These are phyloP conservation scores for Wickerhamomyces sp. DNA, from an alignment of 1,139 yeast genomes.

Conservation along the genomic window DNA sequence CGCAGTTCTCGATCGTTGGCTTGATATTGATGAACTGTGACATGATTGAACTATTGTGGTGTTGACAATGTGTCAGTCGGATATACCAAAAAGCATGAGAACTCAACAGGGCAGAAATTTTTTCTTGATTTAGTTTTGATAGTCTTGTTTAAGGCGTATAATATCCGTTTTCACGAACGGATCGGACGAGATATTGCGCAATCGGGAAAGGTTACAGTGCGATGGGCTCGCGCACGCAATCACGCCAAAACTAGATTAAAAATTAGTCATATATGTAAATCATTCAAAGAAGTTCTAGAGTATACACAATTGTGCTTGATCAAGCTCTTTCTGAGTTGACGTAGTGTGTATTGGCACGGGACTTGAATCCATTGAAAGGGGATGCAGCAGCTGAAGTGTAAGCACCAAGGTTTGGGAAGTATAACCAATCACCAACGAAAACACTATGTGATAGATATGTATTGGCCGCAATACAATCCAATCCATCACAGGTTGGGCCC, in stretches of 20 bases:
- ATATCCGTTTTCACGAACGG: too few species aligned
- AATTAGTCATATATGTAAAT: too few species aligned
- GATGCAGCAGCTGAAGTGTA: slow-evolving; percentile 90
- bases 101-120: background rate
- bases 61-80: background rate
- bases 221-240: too few species aligned
- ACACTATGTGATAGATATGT: slow-evolving; percentile 54
- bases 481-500: slow-evolving; percentile 99
- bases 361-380: slow-evolving; percentile 79
- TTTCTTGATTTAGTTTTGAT: too few species aligned
- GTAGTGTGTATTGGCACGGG: slow-evolving; percentile 54
- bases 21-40: slow-evolving; percentile 19
- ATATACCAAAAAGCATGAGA: background rate
- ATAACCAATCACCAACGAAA: slow-evolving; percentile 87
- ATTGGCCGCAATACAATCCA: slow-evolving; percentile 70
- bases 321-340: slow-evolving; percentile 41
- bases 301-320: background rate
- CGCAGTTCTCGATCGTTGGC: slow-evolving; percentile 33
- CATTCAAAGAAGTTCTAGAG: too few species aligned
- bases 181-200: too few species aligned
- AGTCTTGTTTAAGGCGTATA: too few species aligned
- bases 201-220: too few species aligned
- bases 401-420: slow-evolving; percentile 85
- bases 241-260: too few species aligned
- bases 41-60: background rate